Percentiles rank a stretch among this genome's conserved stretches.
Conservation (phyloP, 78 protist species). For the Dictyostelium brefeldianum region DNA sequence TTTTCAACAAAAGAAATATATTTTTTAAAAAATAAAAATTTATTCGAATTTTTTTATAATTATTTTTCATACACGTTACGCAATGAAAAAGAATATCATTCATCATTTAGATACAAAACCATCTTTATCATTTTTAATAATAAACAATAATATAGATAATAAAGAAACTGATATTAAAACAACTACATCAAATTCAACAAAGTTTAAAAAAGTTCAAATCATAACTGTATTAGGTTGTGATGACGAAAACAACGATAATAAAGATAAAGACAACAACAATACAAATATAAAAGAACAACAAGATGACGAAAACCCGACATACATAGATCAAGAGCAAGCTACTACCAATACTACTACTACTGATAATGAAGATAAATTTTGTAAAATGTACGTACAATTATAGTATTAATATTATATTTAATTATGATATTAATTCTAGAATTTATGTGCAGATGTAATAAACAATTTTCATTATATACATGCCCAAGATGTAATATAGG, state of each 20-base stretch:
- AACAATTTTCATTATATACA: slow-evolving; percentile 54
- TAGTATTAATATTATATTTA: background rate
- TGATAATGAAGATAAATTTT: background rate
- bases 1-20: no score
- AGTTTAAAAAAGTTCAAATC: slow-evolving; percentile 28
- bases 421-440: background rate
- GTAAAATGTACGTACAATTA: slow-evolving; percentile 36
- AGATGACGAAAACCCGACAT: no score
- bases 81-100: background rate
- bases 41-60: no score
- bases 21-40: no score
- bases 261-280: background rate
- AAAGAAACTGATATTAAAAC: background rate
- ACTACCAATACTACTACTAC: background rate
- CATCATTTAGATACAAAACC: slow-evolving; percentile 29
- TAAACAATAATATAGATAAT: background rate
- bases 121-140: background rate
- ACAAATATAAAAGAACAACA: background rate
- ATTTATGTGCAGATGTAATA: slow-evolving; percentile 34
- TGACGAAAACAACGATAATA: background rate
- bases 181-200: background rate
- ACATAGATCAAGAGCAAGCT: background rate
- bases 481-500: slow-evolving; percentile 69
- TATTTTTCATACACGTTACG: no score
- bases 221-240: background rate